Base-by-base conservation (phyloP, 768 basidiomycete species). In the Leccinum uliginosum region DNA sequence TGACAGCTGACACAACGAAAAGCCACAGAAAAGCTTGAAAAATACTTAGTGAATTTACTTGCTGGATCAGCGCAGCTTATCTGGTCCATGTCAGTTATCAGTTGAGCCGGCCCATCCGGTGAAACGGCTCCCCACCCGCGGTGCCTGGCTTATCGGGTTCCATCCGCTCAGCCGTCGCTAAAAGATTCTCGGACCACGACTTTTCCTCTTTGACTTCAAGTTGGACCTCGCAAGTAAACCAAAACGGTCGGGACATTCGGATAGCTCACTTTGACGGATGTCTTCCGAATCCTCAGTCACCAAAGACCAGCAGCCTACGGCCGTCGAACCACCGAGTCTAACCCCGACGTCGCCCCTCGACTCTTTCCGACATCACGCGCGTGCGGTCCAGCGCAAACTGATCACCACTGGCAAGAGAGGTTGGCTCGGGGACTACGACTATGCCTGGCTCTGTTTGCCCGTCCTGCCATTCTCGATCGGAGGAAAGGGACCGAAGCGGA, bases 371-470 rank as follows among this genome's bases (percentile, higher is more conserved):
- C 50, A 59, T 15, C 61, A 63, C 26, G 53, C 51, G 3, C 24
- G 23, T 6, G 9, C 54, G 19, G 34, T 74, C 30, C 65, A 62
- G 14, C 65, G 54, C 40, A 81, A 80, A 65, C 26, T 80, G 47
- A 78, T 78, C 6, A 80, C 80, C 2, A n/a, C n/a, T n/a, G n/a
- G n/a, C n/a, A 74, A 71, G 59, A 73, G 85, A 45, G 89, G 90
- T 8, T 93, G 91, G 91, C 56, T 92, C n/a, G 91, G 91, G 1
- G 86, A 87, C 67, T 93, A 91, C 66, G 83, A 92, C 73, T 92
- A 89, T 65, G 78, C 73, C 8, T 86, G 83, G 81, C 78, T 91
- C 54, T 91, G 89, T 67, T 80, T 76, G 19, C 89, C 91, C 3
- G 71, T 75, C 1, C 74, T 90, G 0, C 91, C 91, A 0, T 89